These are phyloP conservation scores for Punica granatum DNA, from an alignment of 345 rosid species.

Conservation along the genomic window DNA sequence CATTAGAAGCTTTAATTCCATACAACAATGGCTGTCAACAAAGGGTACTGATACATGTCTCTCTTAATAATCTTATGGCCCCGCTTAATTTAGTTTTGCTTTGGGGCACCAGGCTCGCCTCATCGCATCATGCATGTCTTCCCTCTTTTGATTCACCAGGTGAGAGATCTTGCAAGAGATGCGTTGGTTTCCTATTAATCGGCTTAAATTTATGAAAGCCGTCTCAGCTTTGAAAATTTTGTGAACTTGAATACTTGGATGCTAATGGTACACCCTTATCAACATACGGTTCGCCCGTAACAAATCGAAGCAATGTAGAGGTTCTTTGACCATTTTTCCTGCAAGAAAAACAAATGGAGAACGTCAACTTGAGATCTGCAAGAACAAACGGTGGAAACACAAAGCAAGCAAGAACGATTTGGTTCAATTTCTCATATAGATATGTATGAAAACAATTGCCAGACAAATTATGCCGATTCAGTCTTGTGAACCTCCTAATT, in stretches of 20 bases:
- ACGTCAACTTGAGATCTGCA: neutral
- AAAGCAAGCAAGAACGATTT: too few species aligned
- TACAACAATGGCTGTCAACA: slow-evolving; percentile 6
- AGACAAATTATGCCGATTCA: neutral
- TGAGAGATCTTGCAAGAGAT: slow-evolving; percentile 13
- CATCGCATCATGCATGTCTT: neutral
- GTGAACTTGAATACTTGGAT: neutral
- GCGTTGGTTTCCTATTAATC: slow-evolving; percentile 8
- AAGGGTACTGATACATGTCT: slow-evolving; percentile 1
- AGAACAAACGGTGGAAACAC: neutral
- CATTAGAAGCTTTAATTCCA: neutral
- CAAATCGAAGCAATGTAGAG: slow-evolving; percentile 62
- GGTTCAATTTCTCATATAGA: too few species aligned
- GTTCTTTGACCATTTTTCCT: slow-evolving; percentile 69
- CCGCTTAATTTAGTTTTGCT: neutral
- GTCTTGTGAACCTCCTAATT: neutral
- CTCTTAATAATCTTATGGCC: slow-evolving; percentile 5
- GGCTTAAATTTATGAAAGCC: slow-evolving; percentile 13
- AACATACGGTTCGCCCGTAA: slow-evolving; percentile 65
- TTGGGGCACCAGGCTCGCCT: neutral
- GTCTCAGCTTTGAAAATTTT: slow-evolving; percentile 28
- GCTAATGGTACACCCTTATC: slow-evolving; percentile 10
- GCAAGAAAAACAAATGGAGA: slow-evolving; percentile 11
- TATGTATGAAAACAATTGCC: neutral
- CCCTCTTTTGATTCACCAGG: neutral